Conservation (phyloP, 2,329 filamentous ascomycete species). For the Diaporthe helianthi region DNA sequence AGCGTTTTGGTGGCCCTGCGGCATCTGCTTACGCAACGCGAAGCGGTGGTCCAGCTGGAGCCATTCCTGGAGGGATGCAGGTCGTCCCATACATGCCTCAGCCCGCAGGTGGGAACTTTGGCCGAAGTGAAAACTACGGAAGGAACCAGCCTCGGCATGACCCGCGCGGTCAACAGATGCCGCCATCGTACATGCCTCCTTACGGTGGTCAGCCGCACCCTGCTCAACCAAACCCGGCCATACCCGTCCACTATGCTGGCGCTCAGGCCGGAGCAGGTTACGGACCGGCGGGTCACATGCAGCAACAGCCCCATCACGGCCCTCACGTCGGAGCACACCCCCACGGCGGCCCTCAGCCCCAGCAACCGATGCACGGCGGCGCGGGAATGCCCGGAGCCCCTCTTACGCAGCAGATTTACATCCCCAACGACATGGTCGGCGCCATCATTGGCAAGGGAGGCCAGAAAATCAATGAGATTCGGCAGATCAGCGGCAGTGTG, state of each 20-base stretch:
- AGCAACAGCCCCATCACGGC: slow-evolving; percentile 68
- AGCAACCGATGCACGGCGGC: slow-evolving; percentile 75
- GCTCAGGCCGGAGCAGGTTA: slow-evolving; percentile 78
- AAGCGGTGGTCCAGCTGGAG: slow-evolving; percentile 89
- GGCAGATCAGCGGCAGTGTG: slow-evolving; percentile 94
- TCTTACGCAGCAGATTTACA: slow-evolving; percentile 97
- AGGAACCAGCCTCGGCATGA: slow-evolving; percentile 78
- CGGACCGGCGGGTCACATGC: slow-evolving; percentile 77
- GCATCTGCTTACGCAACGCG: slow-evolving; percentile 98
- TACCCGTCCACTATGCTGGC: slow-evolving; percentile 82
- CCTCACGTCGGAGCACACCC: slow-evolving; percentile 67
- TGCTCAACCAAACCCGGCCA: slow-evolving; percentile 67
- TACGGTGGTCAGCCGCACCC: slow-evolving; percentile 69
- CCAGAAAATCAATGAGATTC: slow-evolving; percentile 99
- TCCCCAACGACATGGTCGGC: slow-evolving; percentile 99
- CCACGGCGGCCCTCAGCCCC: slow-evolving; percentile 72
- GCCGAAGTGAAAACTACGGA: slow-evolving; percentile 84
- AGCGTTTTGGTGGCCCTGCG: slow-evolving; percentile 92
- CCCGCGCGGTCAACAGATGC: slow-evolving; percentile 75
- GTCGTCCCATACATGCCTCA: slow-evolving; percentile 98
- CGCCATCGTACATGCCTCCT: slow-evolving; percentile 58
- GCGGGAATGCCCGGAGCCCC: slow-evolving; percentile 74
- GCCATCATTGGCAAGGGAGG: slow-evolving; percentile 99
- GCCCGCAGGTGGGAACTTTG: slow-evolving; percentile 89
- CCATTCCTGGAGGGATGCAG: slow-evolving; percentile 96